These are phyloP conservation scores for Synchytrium microbalum DNA, from an alignment of 371 early-diverging fungal genomes.

Conservation along the genomic window DNA sequence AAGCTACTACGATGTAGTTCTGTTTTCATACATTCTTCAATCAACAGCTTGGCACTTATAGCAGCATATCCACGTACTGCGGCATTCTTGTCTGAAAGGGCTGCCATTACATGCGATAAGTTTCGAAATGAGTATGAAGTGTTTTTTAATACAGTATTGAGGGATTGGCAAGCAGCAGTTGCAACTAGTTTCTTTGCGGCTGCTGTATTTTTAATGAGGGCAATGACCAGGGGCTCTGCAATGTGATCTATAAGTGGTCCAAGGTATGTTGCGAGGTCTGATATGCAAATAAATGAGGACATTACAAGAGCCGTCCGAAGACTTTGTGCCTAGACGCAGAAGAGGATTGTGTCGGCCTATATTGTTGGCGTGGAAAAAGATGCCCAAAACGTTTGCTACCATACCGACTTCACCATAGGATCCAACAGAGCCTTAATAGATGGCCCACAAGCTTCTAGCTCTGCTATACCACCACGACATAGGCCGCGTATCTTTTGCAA, in stretches of 20 bases:
- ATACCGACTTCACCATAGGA: slow-evolving; percentile 22
- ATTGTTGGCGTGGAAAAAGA: slow-evolving; percentile 7
- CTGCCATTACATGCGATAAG: slow-evolving; percentile 14
- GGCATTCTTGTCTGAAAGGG: slow-evolving; percentile 25
- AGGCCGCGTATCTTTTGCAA: slow-evolving; percentile 24
- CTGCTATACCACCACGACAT: slow-evolving; percentile 18
- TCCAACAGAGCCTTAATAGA: slow-evolving; percentile 17
- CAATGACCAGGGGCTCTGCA: slow-evolving; percentile 21
- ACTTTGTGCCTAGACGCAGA: slow-evolving; percentile 28
- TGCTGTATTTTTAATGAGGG: slow-evolving; percentile 22
- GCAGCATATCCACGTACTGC: slow-evolving; percentile 15
- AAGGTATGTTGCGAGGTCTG: slow-evolving; percentile 16
- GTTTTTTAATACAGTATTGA: slow-evolving; percentile 16
- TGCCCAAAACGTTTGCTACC: not conserved
- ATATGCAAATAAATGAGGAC: slow-evolving; percentile 18
- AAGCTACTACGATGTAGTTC: slow-evolving; percentile 11
- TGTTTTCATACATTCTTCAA: slow-evolving; percentile 17
- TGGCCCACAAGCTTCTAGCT: slow-evolving; percentile 9
- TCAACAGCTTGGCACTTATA: slow-evolving; percentile 15
- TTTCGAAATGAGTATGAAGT: slow-evolving; percentile 14
- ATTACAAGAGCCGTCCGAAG: slow-evolving; percentile 31
- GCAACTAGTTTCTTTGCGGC: slow-evolving; percentile 29
- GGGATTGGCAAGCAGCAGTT: slow-evolving; percentile 18
- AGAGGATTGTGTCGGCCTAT: slow-evolving; percentile 1
- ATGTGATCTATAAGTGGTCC: slow-evolving; percentile 23